These are phyloP conservation scores for Silene uniflora DNA, from an alignment of 148 eudicot species.

Conservation along the genomic window DNA sequence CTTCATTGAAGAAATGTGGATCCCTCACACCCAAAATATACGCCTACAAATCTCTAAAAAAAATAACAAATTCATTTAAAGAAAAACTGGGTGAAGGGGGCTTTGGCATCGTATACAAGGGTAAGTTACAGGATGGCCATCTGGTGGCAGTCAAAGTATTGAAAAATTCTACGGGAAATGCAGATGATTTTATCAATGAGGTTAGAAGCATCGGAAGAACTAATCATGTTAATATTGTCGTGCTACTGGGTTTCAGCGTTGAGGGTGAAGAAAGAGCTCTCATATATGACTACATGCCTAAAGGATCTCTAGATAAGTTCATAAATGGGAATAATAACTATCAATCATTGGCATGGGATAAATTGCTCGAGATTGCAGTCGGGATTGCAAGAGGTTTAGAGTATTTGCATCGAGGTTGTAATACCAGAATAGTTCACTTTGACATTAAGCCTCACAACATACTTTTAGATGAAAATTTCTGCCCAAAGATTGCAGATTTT, in stretches of 20 bases:
- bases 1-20: constrained; percentile 2
- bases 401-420: constrained; percentile 34
- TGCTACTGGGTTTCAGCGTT: constrained; percentile 61
- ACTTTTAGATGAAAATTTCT: constrained; percentile 18
- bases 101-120: constrained; percentile 68
- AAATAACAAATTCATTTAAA: constrained; percentile 52
- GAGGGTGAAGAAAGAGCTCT: constrained; percentile 48
- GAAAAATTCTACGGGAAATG: constrained; percentile 1
- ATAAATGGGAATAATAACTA: neutral
- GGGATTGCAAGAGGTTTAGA: constrained; percentile 30
- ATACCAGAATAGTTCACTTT: constrained; percentile 30
- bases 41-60: constrained; percentile 49
- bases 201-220: constrained; percentile 54
- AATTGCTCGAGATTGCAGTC: constrained; percentile 22
- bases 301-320: constrained; percentile 41
- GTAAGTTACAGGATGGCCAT: constrained; percentile 53
- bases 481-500: constrained; percentile 33
- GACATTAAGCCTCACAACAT: constrained; percentile 41
- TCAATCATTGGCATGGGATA: constrained; percentile 12
- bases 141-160: constrained; percentile 72
- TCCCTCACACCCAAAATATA: constrained; percentile 36
- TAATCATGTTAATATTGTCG: constrained; percentile 61
- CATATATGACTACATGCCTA: constrained; percentile 66
- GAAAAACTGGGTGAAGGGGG: constrained; percentile 80
- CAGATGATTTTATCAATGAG: constrained; percentile 41